Evolutionary conservation across 805 yeast genomes (phyloP).

Genomic region (Peterozyma xylosa): DNA sequence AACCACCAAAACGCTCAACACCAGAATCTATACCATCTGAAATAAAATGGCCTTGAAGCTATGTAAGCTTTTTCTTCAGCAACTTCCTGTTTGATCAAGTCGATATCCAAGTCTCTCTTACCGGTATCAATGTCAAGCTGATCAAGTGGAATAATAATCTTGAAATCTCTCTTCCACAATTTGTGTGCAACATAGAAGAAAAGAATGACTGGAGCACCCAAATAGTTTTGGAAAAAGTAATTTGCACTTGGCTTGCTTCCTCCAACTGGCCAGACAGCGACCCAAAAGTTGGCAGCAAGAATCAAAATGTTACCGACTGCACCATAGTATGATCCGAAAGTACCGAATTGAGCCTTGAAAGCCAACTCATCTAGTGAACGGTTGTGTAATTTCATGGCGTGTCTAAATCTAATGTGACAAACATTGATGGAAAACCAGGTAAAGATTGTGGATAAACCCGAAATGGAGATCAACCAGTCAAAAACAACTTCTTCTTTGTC

Average conservation of each 20-base stretch:
- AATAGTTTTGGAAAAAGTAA: conserved; percentile 45
- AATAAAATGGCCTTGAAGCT: conserved; percentile 18
- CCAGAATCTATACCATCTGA: conserved; percentile 35
- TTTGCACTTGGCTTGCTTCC: conserved; percentile 26
- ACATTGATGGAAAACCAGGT: conserved; percentile 51
- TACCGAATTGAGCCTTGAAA: conserved; percentile 42
- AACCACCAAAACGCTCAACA: conserved; percentile 24
- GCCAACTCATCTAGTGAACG: conserved; percentile 43
- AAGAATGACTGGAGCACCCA: conserved; percentile 36
- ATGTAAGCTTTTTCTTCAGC: conserved; percentile 41
- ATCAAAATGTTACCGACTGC: conserved; percentile 37
- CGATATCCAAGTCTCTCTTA: conserved; percentile 49
- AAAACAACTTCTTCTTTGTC: conserved; percentile 43
- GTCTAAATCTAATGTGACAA: conserved; percentile 48
- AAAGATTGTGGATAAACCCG: conserved; percentile 49
- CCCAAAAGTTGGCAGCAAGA: conserved; percentile 53
- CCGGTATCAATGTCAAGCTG: conserved; percentile 61
- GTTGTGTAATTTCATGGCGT: conserved; percentile 44
- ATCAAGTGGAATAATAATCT: conserved; percentile 30
- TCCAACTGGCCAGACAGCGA: conserved; percentile 50
- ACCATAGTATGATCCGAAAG: conserved; percentile 46
- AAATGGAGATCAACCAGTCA: conserved; percentile 51
- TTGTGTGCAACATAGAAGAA: conserved; percentile 46
- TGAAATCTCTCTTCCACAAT: conserved; percentile 30
- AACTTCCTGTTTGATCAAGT: conserved; percentile 40